A percentile compares a stretch with the other conserved stretches of the same genome.
Evolutionary conservation across 257 asterid genomes (phyloP).

Genomic region (Capsicum rhomboideum): DNA sequence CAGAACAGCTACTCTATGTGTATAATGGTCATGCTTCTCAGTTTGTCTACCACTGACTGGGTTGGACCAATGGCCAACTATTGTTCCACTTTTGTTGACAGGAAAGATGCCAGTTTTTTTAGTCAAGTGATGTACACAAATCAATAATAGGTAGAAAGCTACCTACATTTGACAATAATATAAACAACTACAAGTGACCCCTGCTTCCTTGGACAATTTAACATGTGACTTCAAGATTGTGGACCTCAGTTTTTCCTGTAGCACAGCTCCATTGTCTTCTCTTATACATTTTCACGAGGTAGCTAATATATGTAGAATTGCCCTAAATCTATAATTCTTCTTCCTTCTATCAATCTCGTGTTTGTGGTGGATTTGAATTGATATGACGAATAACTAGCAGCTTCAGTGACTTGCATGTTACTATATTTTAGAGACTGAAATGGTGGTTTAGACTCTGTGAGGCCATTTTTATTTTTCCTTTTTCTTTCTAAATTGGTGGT

Average conservation of each 20-base stretch:
- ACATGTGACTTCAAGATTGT: neutral
- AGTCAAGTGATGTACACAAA: neutral
- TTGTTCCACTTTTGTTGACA: neutral
- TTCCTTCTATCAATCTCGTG: neutral
- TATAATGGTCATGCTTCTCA: neutral
- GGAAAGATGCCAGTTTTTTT: neutral
- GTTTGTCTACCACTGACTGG: neutral
- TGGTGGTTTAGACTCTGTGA: neutral
- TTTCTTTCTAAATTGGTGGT: neutral
- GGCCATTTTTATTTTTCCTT: neutral
- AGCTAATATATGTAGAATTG: neutral
- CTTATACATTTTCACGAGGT: neutral
- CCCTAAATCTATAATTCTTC: neutral
- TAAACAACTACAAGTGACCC: neutral
- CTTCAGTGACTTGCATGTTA: neutral
- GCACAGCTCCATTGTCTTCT: neutral
- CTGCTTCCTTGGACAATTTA: neutral
- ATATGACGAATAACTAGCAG: neutral
- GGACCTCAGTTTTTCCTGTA: neutral
- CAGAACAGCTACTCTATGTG: neutral
- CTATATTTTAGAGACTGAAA: neutral
- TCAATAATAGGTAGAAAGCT: neutral
- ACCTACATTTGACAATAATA: neutral
- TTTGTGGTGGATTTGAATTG: neutral
- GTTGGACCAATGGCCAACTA: neutral